These are phyloP conservation scores for Nicotiana knightiana DNA, from an alignment of 257 asterid genomes.

Conservation along the genomic window DNA sequence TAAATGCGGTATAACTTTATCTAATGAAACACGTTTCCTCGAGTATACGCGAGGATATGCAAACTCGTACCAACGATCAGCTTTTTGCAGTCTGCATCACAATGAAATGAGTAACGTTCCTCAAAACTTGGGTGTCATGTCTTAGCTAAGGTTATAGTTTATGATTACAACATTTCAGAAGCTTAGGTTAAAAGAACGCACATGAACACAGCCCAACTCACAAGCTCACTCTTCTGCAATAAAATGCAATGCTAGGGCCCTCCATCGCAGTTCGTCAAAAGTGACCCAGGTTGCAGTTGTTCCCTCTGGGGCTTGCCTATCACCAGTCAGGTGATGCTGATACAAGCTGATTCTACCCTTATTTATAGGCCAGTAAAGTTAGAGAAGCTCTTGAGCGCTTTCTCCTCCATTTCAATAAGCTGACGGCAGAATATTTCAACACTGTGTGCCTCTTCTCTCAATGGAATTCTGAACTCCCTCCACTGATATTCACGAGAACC, in stretches of 20 bases:
- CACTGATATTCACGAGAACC: conserved; percentile 69
- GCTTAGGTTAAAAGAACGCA: background rate
- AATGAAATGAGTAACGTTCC: background rate
- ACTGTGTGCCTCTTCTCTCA: conserved; percentile 49
- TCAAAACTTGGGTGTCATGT: background rate
- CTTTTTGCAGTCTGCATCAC: background rate
- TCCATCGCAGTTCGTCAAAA: background rate
- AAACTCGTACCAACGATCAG: background rate
- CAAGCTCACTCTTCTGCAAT: background rate
- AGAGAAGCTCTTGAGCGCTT: conserved; percentile 56
- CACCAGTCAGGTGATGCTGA: background rate
- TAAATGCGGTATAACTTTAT: no score
- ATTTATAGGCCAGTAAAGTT: conserved; percentile 52
- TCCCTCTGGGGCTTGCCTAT: background rate
- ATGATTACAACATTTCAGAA: background rate
- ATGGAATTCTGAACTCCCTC: conserved; percentile 66
- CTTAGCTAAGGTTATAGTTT: background rate
- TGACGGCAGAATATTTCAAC: conserved; percentile 55
- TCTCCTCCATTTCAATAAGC: conserved; percentile 84
- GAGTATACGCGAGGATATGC: background rate
- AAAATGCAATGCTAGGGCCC: background rate
- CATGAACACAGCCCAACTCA: background rate
- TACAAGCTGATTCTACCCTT: background rate
- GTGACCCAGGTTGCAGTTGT: background rate
- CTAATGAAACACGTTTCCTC: background rate